Percentiles rank a stretch among this genome's conserved stretches.
Evolutionary conservation across 352 stramenopile genomes (phyloP).

Genomic region (Saprolegnia parasitica): DNA sequence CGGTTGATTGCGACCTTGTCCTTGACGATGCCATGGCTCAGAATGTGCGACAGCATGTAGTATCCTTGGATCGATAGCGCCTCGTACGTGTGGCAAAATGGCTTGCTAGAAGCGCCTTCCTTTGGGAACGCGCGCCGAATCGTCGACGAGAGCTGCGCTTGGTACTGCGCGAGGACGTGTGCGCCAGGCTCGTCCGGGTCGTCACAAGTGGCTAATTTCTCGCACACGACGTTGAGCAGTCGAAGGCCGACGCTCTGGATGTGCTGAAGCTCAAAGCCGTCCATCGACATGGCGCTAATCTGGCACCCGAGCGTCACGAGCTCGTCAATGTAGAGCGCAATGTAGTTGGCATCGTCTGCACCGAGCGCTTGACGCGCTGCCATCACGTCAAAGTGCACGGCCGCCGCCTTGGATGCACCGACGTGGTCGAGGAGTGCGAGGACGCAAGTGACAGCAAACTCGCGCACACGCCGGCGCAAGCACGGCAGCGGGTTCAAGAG

Average conservation of each 20-base stretch:
- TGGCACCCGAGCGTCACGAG: constrained; percentile 82
- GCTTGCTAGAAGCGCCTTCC: constrained; percentile 17
- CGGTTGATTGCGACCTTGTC: constrained; percentile 15
- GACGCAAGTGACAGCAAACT: constrained; percentile 76
- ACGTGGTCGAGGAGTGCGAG: constrained; percentile 68
- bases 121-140: constrained; percentile 63
- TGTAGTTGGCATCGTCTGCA: constrained; percentile 46
- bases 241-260: constrained; percentile 69
- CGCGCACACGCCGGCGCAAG: constrained; percentile 65
- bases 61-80: constrained; percentile 55
- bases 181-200: constrained; percentile 58
- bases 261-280: constrained; percentile 68
- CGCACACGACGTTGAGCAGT: constrained; percentile 60
- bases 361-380: constrained; percentile 36
- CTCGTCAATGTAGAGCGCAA: constrained; percentile 86
- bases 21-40: constrained; percentile 21
- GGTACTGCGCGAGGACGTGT: constrained; percentile 72
- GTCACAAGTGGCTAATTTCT: constrained; percentile 46
- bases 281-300: constrained; percentile 57
- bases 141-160: constrained; percentile 75
- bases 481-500: constrained; percentile 57
- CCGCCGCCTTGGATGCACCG: constrained; percentile 29
- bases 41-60: constrained; percentile 10
- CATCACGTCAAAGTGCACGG: constrained; percentile 68
- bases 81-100: constrained; percentile 45